Conservation (phyloP, 2,329 filamentous ascomycete species). For the Sphaerulina vaccinii region DNA sequence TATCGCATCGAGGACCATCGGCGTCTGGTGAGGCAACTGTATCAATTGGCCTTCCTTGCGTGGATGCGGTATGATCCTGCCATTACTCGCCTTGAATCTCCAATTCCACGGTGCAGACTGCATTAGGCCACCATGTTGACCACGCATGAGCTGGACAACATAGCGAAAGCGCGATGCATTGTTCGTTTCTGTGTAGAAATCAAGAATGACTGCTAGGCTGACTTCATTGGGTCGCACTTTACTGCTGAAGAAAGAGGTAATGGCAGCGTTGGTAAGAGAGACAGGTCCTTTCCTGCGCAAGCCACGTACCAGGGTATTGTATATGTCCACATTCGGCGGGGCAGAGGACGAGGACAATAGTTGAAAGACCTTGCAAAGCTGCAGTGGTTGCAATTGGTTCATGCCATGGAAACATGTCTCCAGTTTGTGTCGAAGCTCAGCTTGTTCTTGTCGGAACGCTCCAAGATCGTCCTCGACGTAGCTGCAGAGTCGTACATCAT, state of each 20-base stretch:
- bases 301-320: conserved; percentile 68
- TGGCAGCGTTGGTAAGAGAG: conserved; percentile 36
- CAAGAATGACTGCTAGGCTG: conserved; percentile 43
- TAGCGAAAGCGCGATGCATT: conserved; percentile 38
- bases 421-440: conserved; percentile 29
- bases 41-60: conserved; percentile 34
- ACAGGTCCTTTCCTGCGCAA: conserved; percentile 46
- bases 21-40: conserved; percentile 47
- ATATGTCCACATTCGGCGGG: conserved; percentile 65
- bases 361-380: conserved; percentile 51
- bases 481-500: conserved; percentile 23
- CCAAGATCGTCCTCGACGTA: conserved; percentile 43
- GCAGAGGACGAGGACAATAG: conserved; percentile 64
- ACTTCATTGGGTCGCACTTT: conserved; percentile 49
- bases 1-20: conserved; percentile 45
- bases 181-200: conserved; percentile 39
- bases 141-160: conserved; percentile 46
- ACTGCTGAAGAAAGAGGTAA: conserved; percentile 33
- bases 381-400: conserved; percentile 15
- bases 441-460: conserved; percentile 32
- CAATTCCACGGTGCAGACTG: conserved; percentile 33
- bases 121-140: conserved; percentile 37
- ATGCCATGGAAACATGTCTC: conserved; percentile 26
- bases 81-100: conserved; percentile 32
- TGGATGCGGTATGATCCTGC: conserved; percentile 20